These are phyloP conservation scores for Protostelium mycophagum DNA, from an alignment of 78 protist genomes.

Conservation along the genomic window DNA sequence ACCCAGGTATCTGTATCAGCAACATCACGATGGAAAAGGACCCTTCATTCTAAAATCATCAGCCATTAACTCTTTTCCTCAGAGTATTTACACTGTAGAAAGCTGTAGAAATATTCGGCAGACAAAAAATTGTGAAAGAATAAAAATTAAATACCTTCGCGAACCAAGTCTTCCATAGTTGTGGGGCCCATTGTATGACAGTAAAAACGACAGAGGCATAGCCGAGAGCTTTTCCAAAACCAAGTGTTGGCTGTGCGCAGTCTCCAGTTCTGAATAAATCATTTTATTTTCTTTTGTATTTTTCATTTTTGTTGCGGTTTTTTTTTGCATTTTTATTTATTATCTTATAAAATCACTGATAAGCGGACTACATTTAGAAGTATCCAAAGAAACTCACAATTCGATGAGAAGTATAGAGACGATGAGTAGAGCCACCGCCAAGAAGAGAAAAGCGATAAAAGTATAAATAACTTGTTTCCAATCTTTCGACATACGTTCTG, in stretches of 20 bases:
- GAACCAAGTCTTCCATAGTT: constrained; percentile 34
- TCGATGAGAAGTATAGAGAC: not conserved
- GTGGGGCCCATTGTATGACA: constrained; percentile 65
- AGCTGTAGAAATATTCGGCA: not conserved
- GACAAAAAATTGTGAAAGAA: not conserved
- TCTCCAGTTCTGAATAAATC: constrained; percentile 14
- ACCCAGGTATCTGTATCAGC: constrained; percentile 50
- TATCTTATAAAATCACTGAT: too few relatives aligned
- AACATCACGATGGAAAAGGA: constrained; percentile 55
- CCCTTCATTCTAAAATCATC: constrained; percentile 15
- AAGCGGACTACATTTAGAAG: too few relatives aligned
- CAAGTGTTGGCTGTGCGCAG: constrained; percentile 26
- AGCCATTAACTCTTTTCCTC: not conserved
- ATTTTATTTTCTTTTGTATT: too few relatives aligned
- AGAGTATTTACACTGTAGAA: not conserved
- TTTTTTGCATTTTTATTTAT: not conserved
- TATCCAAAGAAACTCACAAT: too few relatives aligned
- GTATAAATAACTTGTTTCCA: not conserved
- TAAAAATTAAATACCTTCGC: constrained; percentile 14
- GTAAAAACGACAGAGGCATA: constrained; percentile 27
- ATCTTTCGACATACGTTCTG: not conserved
- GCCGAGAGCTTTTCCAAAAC: constrained; percentile 40
- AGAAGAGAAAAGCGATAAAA: not conserved
- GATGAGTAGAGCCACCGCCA: not conserved
- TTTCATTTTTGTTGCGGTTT: not conserved